Percentiles rank a stretch among this genome's conserved stretches.
phyloP scores from a whole-genome alignment of 345 rosid species.

The Citrus maxima region DNA sequence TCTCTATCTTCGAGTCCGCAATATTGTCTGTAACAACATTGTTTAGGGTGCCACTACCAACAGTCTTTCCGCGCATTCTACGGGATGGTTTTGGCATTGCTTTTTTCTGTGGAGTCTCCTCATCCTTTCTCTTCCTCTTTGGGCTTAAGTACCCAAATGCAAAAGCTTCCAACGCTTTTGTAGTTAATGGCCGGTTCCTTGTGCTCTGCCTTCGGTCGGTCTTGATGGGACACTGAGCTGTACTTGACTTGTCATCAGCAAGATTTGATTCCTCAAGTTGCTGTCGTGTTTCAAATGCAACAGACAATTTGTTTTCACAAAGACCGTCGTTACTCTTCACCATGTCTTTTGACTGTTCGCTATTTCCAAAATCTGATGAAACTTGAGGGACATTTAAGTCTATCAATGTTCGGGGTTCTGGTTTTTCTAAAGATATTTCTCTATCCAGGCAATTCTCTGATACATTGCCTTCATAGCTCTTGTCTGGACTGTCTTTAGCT shows the following conservation, averaged over 20 bases:
- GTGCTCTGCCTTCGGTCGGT: slow-evolving; percentile 48
- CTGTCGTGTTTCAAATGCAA: slow-evolving; percentile 26
- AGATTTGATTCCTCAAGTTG: slow-evolving; percentile 18
- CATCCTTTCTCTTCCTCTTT: slow-evolving; percentile 42
- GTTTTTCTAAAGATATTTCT: slow-evolving; percentile 26
- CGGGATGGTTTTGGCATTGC: slow-evolving; percentile 33
- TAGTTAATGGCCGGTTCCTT: slow-evolving; percentile 50
- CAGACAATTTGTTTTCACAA: slow-evolving; percentile 24
- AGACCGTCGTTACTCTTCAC: slow-evolving; percentile 31
- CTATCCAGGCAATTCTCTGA: slow-evolving; percentile 5
- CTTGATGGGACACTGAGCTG: slow-evolving; percentile 23
- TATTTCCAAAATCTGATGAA: slow-evolving; percentile 33
- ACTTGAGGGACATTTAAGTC: slow-evolving; percentile 53
- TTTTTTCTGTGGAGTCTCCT: slow-evolving; percentile 27
- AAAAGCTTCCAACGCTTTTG: slow-evolving; percentile 61
- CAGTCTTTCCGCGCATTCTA: slow-evolving; percentile 28
- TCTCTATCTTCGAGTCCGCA: slow-evolving; percentile 22
- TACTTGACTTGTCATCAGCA: slow-evolving; percentile 2
- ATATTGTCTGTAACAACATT: slow-evolving; percentile 25
- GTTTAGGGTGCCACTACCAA: slow-evolving; percentile 23
- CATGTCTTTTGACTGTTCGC: slow-evolving; percentile 22
- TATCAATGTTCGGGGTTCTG: slow-evolving; percentile 32
- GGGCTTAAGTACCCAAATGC: slow-evolving; percentile 48
- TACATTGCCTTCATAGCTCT: slow-evolving; percentile 28
- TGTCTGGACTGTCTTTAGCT: slow-evolving; percentile 35